Base-by-base conservation (phyloP, 495 filamentous ascomycete species). In the Hypoxylon fragiforme region DNA sequence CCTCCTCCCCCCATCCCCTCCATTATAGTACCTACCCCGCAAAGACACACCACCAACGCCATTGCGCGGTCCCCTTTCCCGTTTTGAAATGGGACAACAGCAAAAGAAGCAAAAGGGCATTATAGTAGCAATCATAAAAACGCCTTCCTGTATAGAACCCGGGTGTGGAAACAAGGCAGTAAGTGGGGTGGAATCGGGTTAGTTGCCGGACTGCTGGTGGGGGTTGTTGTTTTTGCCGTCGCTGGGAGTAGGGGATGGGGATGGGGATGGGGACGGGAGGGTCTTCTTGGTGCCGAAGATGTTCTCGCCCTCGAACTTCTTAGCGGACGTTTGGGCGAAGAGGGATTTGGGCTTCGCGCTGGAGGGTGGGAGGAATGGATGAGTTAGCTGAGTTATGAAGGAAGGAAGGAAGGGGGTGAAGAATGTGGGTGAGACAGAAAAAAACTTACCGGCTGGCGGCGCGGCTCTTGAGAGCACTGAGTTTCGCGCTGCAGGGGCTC, bases 401-500 rank as follows among this genome's bases (percentile, higher is more conserved):
- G 5, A 2, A 14, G 6, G 9, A 28, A 4, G 9, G 24, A 28
- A 28, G 4, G n/a, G n/a, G n/a, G n/a, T n/a, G n/a, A n/a, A n/a
- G n/a, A n/a, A n/a, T n/a, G n/a, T n/a, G n/a, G n/a, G n/a, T n/a
- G n/a, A n/a, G n/a, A n/a, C n/a, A n/a, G 9, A 28, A 28, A 28
- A 9, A 4, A 22, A 78, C 81, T 66, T 73, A 86, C 83, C 87
- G 88, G 59, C 72, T 70, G 61, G 88, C 86, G 30, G 86, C 85
- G 78, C 92, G 92, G 67, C 82, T 87, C 76, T 91, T 90, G 67
- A 92, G 83, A 38, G 88, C 85, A 44, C 77, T 86, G 62, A 97
- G 72, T 73, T 97, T 97, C 73, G 88, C 86, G n/a, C 89, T 91
- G 71, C 90, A 92, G 12, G 92, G 92, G 54, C 87, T 91, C 87